Evolutionary conservation across 805 yeast genomes (phyloP).

Genomic region (Myxozyma neglecta): DNA sequence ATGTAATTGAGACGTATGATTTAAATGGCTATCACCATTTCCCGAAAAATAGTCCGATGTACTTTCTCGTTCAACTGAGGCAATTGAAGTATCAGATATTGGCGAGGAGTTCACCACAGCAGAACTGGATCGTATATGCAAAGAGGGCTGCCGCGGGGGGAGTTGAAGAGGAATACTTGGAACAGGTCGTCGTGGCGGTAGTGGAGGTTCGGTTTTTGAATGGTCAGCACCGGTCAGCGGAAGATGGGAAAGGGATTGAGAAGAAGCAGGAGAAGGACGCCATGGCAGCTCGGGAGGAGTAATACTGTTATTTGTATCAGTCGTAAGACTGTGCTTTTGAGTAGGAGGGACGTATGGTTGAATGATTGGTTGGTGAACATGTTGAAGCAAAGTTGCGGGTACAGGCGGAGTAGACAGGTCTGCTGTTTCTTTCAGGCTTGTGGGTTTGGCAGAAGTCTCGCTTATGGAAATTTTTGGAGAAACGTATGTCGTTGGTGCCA

Average conservation of each 20-base stretch:
- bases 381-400: not conserved
- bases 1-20: conserved; percentile 1
- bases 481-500: not conserved
- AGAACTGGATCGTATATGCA: not conserved
- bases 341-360: not conserved
- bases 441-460: not conserved
- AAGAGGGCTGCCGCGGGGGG: conserved; percentile 5
- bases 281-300: conserved; percentile 2
- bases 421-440: not conserved
- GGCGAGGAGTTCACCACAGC: not conserved
- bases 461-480: not conserved
- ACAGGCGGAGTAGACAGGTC: conserved; percentile 1
- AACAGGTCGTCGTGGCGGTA: not conserved
- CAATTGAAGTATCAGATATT: conserved; percentile 9
- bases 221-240: not conserved
- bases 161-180: not conserved
- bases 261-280: not conserved
- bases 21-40: not conserved
- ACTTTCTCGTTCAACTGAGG: not conserved
- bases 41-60: conserved; percentile 7
- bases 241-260: not conserved
- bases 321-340: not conserved
- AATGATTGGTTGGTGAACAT: not conserved
- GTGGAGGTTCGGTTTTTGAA: not conserved
- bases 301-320: not conserved